These are phyloP conservation scores for Penicillium fuscoglaucum DNA, from an alignment of 2,329 filamentous ascomycete species.

Conservation along the genomic window DNA sequence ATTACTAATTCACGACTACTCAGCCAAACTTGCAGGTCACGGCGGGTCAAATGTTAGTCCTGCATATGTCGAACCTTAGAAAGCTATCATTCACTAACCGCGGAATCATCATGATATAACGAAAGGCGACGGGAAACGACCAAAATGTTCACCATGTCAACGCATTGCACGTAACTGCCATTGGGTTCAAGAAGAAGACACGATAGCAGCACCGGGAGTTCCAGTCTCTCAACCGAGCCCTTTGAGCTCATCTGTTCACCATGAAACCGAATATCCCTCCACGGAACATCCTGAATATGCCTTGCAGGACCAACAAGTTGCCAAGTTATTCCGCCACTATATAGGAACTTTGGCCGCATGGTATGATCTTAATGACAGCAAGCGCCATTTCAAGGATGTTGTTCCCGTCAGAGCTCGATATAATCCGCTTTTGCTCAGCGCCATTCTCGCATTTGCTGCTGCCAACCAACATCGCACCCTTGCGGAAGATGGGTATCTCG, in stretches of 20 bases:
- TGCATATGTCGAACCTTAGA: neutral
- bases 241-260: neutral
- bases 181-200: neutral
- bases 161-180: neutral
- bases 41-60: slow-evolving; percentile 11
- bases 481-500: too few relatives aligned
- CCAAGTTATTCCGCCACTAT: too few relatives aligned
- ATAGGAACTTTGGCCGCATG: too few relatives aligned
- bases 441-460: too few relatives aligned
- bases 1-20: neutral
- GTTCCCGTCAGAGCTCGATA: too few relatives aligned
- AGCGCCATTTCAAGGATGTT: too few relatives aligned
- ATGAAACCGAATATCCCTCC: neutral
- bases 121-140: slow-evolving; percentile 10
- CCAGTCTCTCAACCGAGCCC: neutral
- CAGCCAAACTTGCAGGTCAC: slow-evolving; percentile 8
- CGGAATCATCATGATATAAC: neutral
- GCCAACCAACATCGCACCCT: too few relatives aligned
- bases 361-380: too few relatives aligned
- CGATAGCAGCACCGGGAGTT: neutral
- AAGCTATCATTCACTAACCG: neutral
- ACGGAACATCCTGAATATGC: neutral
- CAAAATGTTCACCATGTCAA: slow-evolving; percentile 4
- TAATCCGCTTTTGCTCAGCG: too few relatives aligned
- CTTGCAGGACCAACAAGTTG: too few relatives aligned